Evolutionary conservation across 1,284 basidiomycete species (phyloP), one percentile per base, ranked within the genome.

Genomic region (Rugosomyces carneus): DNA sequence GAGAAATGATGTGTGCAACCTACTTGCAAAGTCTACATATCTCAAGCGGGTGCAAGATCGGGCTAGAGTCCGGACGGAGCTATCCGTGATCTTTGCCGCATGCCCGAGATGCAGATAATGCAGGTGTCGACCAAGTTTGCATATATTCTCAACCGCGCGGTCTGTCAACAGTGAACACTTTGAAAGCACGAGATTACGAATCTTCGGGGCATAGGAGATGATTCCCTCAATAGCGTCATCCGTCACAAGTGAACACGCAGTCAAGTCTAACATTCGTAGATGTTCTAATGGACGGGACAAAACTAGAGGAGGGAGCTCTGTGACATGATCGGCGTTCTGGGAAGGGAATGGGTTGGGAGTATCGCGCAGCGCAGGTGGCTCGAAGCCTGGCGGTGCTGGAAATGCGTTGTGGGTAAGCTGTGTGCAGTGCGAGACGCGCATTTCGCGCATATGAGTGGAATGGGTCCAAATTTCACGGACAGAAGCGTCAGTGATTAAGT

Each of bases 81-180:
- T 78, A 62, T 99, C 96, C 2, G 94, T 96, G 54, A 99, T 92
- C 56, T 82, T 84, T 53, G 65, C 68, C 4, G 92, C 87, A 68
- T 99, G 96, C 0, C 94, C 96, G 10, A 99, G 75, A 64, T 99
- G 96, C 32, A 99, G 75, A 62, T 96, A 93, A 66, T 99, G 96
- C 27, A 99, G 64, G 60, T 94, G 84, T 62, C 90, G 89, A 20
- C 95, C 95, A 13, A 99, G 74, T 58, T 75, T 76, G 60, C 89
- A 88, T 34, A 99, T 92, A 52, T 80, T 87, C 59, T 90, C 85
- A 21, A 98, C 78, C 2, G 88, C 78, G 44, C 76, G 78, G 65
- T 99, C 93, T 7, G 95, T 96, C 58, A 99, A 71, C 36, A 80
- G 69, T 2, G 72, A 67, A 62, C 96, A 99, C 66, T 98, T 99